Evolutionary conservation across 2,329 filamentous ascomycete species (phyloP), one percentile per base, ranked within the genome.

Genomic region (Xylaria sp.): DNA sequence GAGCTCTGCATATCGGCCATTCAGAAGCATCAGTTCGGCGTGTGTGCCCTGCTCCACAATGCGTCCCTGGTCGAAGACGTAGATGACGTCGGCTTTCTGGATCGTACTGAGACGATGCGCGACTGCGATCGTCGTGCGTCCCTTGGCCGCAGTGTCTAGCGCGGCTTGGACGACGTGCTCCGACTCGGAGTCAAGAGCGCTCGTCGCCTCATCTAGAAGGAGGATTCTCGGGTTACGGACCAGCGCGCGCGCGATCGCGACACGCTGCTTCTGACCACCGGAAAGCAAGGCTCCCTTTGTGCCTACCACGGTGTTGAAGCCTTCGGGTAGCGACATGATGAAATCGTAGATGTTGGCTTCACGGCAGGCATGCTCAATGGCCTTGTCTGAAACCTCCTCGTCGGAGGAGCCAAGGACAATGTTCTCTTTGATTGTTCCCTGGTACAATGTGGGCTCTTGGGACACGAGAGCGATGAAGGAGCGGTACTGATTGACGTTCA

Each of bases 341-440:
- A 97, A 97, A 76, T 97, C 93, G 81, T 94, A 94, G 73, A 97
- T 97, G 78, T 97, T 97, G 74, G 94, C 92, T 78, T 97, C 93
- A 67, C 91, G 91, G 84, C 94, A 97, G 1, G 93, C 94, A 76
- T 90, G 88, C 64, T 92, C 86, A 61, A 98, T 86, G 1, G 87
- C 87, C 66, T 91, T 89, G 67, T 98, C 94, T 0, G 89, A 81
- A 0, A 96, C 87, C 34, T 90, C 85, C 6, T 91, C 88, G 13
- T 86, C 83, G 8, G 91, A 84, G 48, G 89, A 89, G 12, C 94
- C 94, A 1, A 98, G 87, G 5, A 97, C 82, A 71, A 98, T 94
- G 78, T 98, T 98, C 41, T 98, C 94, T 73, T 87, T 89, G 76
- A 99, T 93, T 0, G 92, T 94, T 52, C 95, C 96, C 80, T 97